Evolutionary conservation across 495 filamentous ascomycete genomes (phyloP), one percentile per base, ranked within the genome.

Genomic region (Trypethelium eluteriae): DNA sequence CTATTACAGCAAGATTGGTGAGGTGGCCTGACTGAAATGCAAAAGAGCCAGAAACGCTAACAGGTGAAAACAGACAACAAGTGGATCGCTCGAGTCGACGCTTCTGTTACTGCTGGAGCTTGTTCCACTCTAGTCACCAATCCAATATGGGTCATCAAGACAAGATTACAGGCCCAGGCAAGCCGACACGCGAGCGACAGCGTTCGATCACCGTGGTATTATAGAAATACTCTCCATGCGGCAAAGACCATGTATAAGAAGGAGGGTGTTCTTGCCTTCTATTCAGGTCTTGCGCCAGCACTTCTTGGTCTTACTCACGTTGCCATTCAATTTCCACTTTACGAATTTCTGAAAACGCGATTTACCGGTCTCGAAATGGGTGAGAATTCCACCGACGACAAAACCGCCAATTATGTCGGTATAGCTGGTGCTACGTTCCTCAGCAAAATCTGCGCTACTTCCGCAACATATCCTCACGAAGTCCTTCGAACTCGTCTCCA

Each of bases 91-190:
- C 82, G 86, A 70, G 80, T 85, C 18, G 83, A 84, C 77, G 93
- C 95, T 36, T 94, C 95, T 34, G 83, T 99, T 68, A 85, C 90
- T 46, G 94, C 92, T 39, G 94, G 94, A 18, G 91, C 88, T 64
- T 96, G 89, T 75, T 96, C 91, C 64, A 98, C 95, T 2, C 84
- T 98, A 68, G 89, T 84, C 65, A 99, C 94, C n/a, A 99, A 99
- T 76, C 94, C 94, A 0, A 99, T 99, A 66, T 99, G 94, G 94
- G 95, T 99, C 38, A 96, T 99, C 78, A 99, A 99, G 75, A 99
- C 94, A 39, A 84, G 94, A 67, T 83, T 99, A 47, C 97, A 97
- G 93, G 94, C 95, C 2, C 93, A 98, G 72, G 82, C 85, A 5
- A 75, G 76, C 64, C 74, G 76, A 11, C 71, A 73, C 38, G 78